Base-by-base conservation (phyloP, 1,284 basidiomycete species). In the Marasmius tenuissimus region DNA sequence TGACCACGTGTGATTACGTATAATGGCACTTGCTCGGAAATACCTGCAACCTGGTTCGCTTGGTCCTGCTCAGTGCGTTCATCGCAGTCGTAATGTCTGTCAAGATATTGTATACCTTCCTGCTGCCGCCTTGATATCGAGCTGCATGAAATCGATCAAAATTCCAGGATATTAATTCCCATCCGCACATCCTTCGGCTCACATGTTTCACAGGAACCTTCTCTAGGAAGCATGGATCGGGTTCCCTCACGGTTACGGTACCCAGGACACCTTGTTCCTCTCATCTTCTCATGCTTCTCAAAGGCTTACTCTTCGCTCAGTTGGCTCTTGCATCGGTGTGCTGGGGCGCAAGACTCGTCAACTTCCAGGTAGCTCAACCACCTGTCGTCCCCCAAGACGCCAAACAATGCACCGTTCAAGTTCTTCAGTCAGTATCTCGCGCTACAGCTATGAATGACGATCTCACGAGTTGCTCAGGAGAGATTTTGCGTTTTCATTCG, bases 351-450 rank as follows among this genome's bases (percentile, higher is more conserved):
- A 58, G 59, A 61, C 78, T 91, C 12, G 83, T 87, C 33, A 81
- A 91, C 71, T 92, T 92, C 70, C 89, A 91, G 71, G 88, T 91
- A 59, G 78, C 85, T 6, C 84, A 91, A 66, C 88, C 89, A 8
- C 87, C 86, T 16, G 81, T 85, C 4, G 75, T 91, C 22, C 88
- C 89, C 12, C 71, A 74, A 52, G 76, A 81, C 66, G 80, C 78
- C 14, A 81, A 85, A 65, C 78, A 85, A 67, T 91, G 89, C 69
- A 89, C 87, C 0, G 72, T 85, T 39, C 75, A 84, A 71, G 79
- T 92, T 58, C 74, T 92, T 14, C 78, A 87, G 88, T 90, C 65
- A 72, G 87, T 76, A 18, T 7, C 37, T 27, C 45, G 11, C 39
- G 48, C 33, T 14, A 42, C 1, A 12, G 33, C 60, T 33, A 47